These are phyloP conservation scores for Volvox carteri DNA, from an alignment of 163 green algal genomes.

Conservation along the genomic window DNA sequence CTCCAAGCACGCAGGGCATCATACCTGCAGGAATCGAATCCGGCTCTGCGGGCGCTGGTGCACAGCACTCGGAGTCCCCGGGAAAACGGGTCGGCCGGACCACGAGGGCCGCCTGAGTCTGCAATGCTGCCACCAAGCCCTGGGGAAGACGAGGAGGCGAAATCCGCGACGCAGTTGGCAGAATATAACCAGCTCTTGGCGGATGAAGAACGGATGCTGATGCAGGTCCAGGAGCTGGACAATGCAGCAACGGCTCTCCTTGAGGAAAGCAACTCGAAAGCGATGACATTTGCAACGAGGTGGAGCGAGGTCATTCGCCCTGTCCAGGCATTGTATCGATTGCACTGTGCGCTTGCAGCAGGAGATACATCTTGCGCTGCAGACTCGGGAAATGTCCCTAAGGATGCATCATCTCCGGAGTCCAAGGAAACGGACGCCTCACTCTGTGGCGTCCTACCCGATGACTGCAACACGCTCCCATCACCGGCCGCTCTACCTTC, in stretches of 20 bases:
- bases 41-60: neutral
- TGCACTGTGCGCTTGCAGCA: neutral
- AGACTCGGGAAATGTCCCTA: neutral
- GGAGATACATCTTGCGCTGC: neutral
- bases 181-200: conserved; percentile 2
- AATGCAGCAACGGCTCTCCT: neutral
- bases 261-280: neutral
- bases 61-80: neutral
- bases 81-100: neutral
- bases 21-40: neutral
- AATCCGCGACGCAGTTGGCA: neutral
- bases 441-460: neutral
- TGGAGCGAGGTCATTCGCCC: neutral
- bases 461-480: neutral
- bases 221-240: conserved; percentile 27
- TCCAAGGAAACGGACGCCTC: neutral
- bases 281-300: neutral
- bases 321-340: neutral
- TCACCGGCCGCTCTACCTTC: neutral
- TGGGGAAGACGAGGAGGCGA: neutral
- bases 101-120: neutral
- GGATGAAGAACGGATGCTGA: conserved; percentile 44
- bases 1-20: neutral
- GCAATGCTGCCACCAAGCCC: neutral
- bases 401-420: neutral